These are phyloP conservation scores for Rubroshorea leprosula DNA, from an alignment of 345 rosid species.

Conservation along the genomic window DNA sequence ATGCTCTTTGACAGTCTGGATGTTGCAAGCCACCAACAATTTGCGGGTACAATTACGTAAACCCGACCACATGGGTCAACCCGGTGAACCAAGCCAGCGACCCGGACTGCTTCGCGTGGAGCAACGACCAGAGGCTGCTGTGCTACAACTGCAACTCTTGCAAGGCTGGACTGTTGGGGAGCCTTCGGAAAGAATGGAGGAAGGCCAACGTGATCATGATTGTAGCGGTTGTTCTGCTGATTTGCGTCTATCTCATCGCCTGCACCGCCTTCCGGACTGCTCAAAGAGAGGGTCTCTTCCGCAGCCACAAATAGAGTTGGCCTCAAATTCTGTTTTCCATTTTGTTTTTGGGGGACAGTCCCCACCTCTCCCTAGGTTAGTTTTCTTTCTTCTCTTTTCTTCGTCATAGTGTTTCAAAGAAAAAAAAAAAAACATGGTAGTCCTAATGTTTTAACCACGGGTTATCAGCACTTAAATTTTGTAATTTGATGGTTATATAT, in stretches of 20 bases:
- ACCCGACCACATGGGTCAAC: constrained; percentile 74
- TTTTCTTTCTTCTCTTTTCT: too few relatives aligned
- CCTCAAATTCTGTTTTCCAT: too few relatives aligned
- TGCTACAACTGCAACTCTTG: constrained; percentile 85
- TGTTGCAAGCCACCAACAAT: constrained; percentile 88
- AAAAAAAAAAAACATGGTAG: too few relatives aligned
- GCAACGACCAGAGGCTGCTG: constrained; percentile 71
- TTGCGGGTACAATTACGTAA: constrained; percentile 77
- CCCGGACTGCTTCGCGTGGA: constrained; percentile 81
- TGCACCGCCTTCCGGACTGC: constrained; percentile 89
- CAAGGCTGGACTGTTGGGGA: constrained; percentile 81
- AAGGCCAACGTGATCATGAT: constrained; percentile 71
- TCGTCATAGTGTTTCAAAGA: too few relatives aligned
- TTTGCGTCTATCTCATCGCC: constrained; percentile 73
- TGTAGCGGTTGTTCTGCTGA: constrained; percentile 63
- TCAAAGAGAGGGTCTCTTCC: constrained; percentile 73
- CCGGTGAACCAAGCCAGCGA: constrained; percentile 65
- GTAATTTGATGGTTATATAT: too few relatives aligned
- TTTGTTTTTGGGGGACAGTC: too few relatives aligned
- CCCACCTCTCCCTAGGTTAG: too few relatives aligned
- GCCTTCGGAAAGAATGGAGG: constrained; percentile 83
- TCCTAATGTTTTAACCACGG: too few relatives aligned
- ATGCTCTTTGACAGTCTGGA: constrained; percentile 50
- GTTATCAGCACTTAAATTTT: too few relatives aligned
- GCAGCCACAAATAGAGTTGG: constrained; percentile 68